phyloP scores from a whole-genome alignment of 495 filamentous ascomycete genomes.

The Chaetomium tenue region DNA sequence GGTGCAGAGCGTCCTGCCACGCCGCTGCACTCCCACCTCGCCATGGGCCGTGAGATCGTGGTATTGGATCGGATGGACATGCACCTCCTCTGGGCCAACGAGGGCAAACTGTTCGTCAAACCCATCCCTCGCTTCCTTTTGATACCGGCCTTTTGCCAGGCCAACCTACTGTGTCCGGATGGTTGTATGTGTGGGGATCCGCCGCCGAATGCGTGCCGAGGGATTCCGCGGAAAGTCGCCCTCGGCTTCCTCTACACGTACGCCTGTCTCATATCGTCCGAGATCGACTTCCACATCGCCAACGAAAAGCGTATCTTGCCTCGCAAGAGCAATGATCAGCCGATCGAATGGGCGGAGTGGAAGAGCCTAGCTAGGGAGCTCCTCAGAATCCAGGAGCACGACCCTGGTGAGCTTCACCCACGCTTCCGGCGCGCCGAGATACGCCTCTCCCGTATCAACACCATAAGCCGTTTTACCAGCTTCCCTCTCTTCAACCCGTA shows the following conservation, averaged over 20 bases:
- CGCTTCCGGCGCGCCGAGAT: conserved; percentile 16
- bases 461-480: conserved; percentile 4
- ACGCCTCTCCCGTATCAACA: conserved; percentile 7
- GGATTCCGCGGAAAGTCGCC: conserved; percentile 23
- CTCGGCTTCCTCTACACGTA: conserved; percentile 44
- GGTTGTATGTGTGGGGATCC: conserved; percentile 6
- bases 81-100: conserved; percentile 26
- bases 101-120: conserved; percentile 22
- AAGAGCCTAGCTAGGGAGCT: conserved; percentile 20
- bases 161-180: conserved; percentile 17
- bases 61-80: conserved; percentile 26
- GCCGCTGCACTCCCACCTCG: conserved; percentile 17
- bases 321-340: conserved; percentile 5
- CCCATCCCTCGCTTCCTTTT: conserved; percentile 26
- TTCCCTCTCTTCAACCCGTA: conserved; percentile 7
- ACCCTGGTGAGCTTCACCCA: conserved; percentile 3
- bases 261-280: conserved; percentile 37
- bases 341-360: conserved; percentile 18
- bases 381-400: conserved; percentile 5
- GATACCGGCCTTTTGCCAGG: conserved; percentile 7
- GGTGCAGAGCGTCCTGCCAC: conserved; percentile 20
- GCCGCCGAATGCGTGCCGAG: conserved; percentile 6
- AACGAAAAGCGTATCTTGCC: conserved; percentile 37
- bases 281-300: conserved; percentile 44
- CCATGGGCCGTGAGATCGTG: conserved; percentile 14